Evolutionary conservation across 331 rosid genomes (phyloP).

Genomic region (Quercus lobata): DNA sequence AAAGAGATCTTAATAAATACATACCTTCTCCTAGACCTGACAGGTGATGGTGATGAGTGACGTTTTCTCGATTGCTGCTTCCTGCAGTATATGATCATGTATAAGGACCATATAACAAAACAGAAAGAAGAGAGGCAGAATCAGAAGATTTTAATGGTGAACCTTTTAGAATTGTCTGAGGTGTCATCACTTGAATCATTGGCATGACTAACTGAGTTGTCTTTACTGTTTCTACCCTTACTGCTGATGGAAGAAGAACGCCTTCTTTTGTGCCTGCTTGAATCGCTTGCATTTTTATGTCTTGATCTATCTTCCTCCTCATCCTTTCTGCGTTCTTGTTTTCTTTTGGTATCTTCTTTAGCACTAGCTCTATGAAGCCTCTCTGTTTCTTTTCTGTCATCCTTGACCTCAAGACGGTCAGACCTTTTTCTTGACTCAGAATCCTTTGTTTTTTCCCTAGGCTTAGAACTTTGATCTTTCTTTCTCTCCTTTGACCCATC

Average conservation of each 20-base stretch:
- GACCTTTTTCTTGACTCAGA: conserved; percentile 69
- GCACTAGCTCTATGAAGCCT: conserved; percentile 44
- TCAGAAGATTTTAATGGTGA: conserved; percentile 11
- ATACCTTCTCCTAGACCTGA: conserved; percentile 90
- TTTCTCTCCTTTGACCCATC: conserved; percentile 53
- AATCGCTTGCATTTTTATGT: conserved; percentile 50
- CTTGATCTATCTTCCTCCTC: conserved; percentile 69
- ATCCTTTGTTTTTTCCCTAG: conserved; percentile 55
- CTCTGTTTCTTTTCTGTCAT: conserved; percentile 60
- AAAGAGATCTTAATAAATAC: conserved; percentile 23
- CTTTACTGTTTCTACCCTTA: conserved; percentile 70
- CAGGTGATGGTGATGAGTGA: conserved; percentile 72
- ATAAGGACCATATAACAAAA: conserved; percentile 27
- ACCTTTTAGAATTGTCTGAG: conserved; percentile 87
- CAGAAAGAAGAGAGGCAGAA: conserved; percentile 5
- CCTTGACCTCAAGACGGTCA: conserved; percentile 55
- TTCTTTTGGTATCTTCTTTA: conserved; percentile 50
- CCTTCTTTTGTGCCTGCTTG: conserved; percentile 63
- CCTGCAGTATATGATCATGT: conserved; percentile 47
- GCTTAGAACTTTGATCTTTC: conserved; percentile 48
- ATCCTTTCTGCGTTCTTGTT: conserved; percentile 60
- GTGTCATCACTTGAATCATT: conserved; percentile 74
- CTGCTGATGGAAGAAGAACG: conserved; percentile 71
- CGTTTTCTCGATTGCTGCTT: conserved; percentile 69
- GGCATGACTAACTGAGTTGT: conserved; percentile 32